phyloP scores from a whole-genome alignment of 1,139 yeast species.

The Nakaseomyces delphensis region DNA sequence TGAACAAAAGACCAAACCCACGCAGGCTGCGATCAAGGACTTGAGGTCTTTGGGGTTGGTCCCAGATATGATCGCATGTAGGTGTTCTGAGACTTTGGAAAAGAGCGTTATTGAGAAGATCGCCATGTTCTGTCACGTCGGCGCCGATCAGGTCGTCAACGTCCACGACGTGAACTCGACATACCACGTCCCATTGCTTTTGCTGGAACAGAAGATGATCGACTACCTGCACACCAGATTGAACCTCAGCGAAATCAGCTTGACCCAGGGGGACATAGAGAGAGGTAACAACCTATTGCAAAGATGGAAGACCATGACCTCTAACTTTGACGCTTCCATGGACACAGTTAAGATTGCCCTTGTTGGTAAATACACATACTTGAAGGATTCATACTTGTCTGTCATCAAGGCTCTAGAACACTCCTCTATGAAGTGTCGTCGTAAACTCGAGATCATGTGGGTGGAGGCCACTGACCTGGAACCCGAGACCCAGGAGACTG shows the following conservation, averaged over 20 bases:
- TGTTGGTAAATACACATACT: conserved; percentile 93
- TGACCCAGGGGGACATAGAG: conserved; percentile 46
- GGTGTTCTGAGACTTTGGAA: conserved; percentile 82
- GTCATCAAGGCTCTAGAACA: conserved; percentile 95
- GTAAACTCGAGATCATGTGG: conserved; percentile 85
- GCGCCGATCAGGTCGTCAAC: conserved; percentile 92
- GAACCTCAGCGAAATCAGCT: conserved; percentile 42
- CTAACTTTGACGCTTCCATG: conserved; percentile 67
- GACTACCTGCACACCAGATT: conserved; percentile 65
- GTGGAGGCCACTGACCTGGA: conserved; percentile 91
- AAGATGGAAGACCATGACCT: conserved; percentile 76
- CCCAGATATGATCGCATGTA: conserved; percentile 96
- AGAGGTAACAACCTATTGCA: conserved; percentile 63
- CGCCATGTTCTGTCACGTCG: conserved; percentile 98
- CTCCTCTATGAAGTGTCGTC: conserved; percentile 80
- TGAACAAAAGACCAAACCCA: conserved; percentile 97
- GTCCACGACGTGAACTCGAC: conserved; percentile 96
- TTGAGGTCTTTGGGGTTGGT: conserved; percentile 88
- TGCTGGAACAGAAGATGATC: conserved; percentile 80
- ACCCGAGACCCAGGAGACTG: conserved; percentile 51
- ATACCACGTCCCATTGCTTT: conserved; percentile 89
- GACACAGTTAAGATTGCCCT: conserved; percentile 89
- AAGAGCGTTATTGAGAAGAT: conserved; percentile 82
- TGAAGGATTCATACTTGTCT: conserved; percentile 90
- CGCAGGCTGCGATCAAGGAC: conserved; percentile 97